Conservation (phyloP, 2,329 filamentous ascomycete genomes). For the Ophiostoma quercus region DNA sequence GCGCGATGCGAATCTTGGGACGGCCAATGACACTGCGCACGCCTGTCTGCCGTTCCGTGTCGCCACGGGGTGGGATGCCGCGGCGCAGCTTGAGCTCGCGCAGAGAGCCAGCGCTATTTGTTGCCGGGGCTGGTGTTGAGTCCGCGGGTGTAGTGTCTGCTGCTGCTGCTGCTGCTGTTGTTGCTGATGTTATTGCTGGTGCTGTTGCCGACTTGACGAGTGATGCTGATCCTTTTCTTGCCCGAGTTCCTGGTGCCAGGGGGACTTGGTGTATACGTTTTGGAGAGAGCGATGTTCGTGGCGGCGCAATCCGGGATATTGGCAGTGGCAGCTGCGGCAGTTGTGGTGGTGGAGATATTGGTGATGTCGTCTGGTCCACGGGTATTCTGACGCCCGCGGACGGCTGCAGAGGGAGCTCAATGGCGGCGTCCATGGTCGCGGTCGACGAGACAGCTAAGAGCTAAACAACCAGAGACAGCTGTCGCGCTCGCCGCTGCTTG, state of each 20-base stretch:
- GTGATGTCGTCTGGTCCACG: constrained; percentile 19
- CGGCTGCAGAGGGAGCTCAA: constrained; percentile 28
- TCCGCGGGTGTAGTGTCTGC: not conserved
- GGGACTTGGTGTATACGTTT: constrained; percentile 10
- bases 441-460: not conserved
- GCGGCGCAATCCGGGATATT: not conserved
- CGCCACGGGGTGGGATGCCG: constrained; percentile 15
- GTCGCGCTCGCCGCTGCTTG: constrained; percentile 13
- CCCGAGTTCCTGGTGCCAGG: not conserved
- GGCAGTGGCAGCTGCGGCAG: not conserved
- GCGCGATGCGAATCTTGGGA: constrained; percentile 31
- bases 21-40: constrained; percentile 26
- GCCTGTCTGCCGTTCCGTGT: constrained; percentile 20
- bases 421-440: constrained; percentile 28
- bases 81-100: constrained; percentile 25
- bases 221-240: not conserved
- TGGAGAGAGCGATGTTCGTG: constrained; percentile 18
- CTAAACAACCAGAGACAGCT: not conserved
- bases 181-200: not conserved
- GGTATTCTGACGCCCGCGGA: constrained; percentile 22
- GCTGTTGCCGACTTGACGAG: not conserved
- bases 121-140: not conserved
- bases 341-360: constrained; percentile 20
- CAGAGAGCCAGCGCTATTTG: constrained; percentile 20
- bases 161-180: not conserved